phyloP scores from a whole-genome alignment of 2,329 filamentous ascomycete genomes.

The Macrophomina pseudophaseolina region DNA sequence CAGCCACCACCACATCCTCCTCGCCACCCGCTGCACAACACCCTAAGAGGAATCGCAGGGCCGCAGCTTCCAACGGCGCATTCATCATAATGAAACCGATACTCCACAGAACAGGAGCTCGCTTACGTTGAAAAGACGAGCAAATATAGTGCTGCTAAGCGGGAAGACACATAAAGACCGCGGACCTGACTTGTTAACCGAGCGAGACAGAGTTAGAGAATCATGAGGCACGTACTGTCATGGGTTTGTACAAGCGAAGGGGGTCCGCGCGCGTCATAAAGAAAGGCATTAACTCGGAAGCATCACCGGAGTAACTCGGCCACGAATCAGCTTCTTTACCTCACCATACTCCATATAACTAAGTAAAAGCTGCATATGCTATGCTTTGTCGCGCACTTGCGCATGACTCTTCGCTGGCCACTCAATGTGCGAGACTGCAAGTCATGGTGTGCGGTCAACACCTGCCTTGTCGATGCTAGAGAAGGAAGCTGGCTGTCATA shows the following conservation, averaged over 20 bases:
- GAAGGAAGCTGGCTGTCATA: neutral
- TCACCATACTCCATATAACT: neutral
- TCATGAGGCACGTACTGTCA: neutral
- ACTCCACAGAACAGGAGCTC: neutral
- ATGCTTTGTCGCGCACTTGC: neutral
- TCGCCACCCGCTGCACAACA: neutral
- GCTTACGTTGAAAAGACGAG: neutral
- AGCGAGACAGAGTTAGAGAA: too few species aligned
- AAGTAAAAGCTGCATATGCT: neutral
- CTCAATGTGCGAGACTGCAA: neutral
- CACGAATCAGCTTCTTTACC: neutral
- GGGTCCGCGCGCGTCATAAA: neutral
- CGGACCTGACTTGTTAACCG: neutral
- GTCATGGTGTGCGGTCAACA: neutral
- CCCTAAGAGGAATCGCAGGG: neutral
- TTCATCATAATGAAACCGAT: conserved; percentile 15
- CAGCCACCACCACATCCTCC: neutral
- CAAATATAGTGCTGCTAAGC: neutral
- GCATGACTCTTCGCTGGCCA: neutral
- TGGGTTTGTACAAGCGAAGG: neutral
- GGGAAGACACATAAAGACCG: neutral
- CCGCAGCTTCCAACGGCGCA: conserved; percentile 9
- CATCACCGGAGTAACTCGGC: neutral
- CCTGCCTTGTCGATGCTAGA: neutral
- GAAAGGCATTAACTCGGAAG: conserved; percentile 13